Percentiles rank a stretch among this genome's conserved stretches.
These are phyloP conservation scores for Xylaria palmicola DNA, from an alignment of 495 filamentous ascomycete species.

Conservation along the genomic window DNA sequence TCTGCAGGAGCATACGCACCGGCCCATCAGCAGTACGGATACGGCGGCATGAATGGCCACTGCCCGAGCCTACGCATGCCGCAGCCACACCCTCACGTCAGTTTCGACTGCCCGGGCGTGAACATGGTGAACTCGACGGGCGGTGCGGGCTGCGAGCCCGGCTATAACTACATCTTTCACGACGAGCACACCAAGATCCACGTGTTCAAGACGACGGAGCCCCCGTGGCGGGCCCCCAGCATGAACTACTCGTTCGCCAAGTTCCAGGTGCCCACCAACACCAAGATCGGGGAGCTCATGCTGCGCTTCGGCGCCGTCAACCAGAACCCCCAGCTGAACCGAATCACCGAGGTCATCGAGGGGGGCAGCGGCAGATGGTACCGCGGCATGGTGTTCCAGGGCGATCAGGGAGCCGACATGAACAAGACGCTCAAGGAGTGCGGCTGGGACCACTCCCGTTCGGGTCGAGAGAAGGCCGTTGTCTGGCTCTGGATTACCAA, in stretches of 20 bases:
- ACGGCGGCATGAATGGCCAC: neutral
- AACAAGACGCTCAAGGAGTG: constrained; percentile 34
- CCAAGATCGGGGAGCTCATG: constrained; percentile 45
- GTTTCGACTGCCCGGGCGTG: constrained; percentile 51
- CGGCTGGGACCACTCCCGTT: constrained; percentile 39
- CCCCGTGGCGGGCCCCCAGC: constrained; percentile 44
- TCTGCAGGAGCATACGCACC: neutral
- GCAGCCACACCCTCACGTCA: constrained; percentile 34
- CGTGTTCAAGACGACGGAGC: constrained; percentile 38
- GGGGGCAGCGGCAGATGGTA: constrained; percentile 40
- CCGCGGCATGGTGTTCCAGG: constrained; percentile 30
- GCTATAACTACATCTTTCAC: constrained; percentile 54
- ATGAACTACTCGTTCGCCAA: constrained; percentile 33
- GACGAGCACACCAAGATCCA: constrained; percentile 48
- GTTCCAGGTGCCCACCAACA: constrained; percentile 41
- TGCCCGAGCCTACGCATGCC: constrained; percentile 27
- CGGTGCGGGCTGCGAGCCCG: constrained; percentile 51
- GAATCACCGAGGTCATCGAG: constrained; percentile 41
- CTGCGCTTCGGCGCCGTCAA: constrained; percentile 46
- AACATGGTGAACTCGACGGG: constrained; percentile 58
- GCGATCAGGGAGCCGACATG: constrained; percentile 23
- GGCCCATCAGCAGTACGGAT: neutral
- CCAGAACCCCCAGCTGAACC: constrained; percentile 38
- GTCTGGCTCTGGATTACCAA: constrained; percentile 42
- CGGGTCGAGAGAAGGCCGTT: constrained; percentile 37